Evolutionary conservation across 129 eudicot species (phyloP).

Genomic region (Pulicaria dysenterica): DNA sequence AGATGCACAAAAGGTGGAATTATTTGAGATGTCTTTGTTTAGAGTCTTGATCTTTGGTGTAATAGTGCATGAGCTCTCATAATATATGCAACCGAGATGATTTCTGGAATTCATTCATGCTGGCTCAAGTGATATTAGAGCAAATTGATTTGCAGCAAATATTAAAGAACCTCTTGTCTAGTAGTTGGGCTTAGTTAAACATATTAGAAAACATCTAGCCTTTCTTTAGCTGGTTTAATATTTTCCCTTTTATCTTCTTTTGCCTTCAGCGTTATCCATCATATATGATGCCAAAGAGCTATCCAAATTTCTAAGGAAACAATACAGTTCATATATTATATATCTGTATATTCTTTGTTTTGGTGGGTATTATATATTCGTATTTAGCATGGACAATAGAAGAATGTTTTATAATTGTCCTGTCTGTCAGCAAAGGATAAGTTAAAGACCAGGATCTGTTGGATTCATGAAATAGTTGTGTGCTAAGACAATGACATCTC

Average conservation of each 20-base stretch:
- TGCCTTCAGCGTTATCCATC: conserved; percentile 13
- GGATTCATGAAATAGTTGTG: conserved; percentile 18
- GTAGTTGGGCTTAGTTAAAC: background rate
- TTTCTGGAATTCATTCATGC: no score
- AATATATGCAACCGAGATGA: no score
- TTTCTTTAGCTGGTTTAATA: background rate
- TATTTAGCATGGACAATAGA: background rate
- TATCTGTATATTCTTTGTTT: conserved; percentile 11
- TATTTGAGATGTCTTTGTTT: no score
- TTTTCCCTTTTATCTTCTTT: conserved; percentile 1
- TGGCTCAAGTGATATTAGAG: no score
- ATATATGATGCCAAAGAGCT: conserved; percentile 11
- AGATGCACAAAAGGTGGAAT: no score
- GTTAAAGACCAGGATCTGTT: conserved; percentile 12
- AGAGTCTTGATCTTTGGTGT: no score
- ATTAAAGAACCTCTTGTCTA: no score
- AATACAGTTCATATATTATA: conserved; percentile 12
- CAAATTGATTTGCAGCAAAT: no score
- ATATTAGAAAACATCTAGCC: no score
- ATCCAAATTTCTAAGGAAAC: background rate
- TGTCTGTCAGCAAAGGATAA: conserved; percentile 25
- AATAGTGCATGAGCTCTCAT: no score
- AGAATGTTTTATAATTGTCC: conserved; percentile 25
- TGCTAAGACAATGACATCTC: conserved; percentile 16
- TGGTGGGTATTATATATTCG: background rate